A percentile compares a stretch with the other conserved stretches of the same genome.
phyloP scores from a whole-genome alignment of 331 rosid species.

The Saraca asoca region DNA sequence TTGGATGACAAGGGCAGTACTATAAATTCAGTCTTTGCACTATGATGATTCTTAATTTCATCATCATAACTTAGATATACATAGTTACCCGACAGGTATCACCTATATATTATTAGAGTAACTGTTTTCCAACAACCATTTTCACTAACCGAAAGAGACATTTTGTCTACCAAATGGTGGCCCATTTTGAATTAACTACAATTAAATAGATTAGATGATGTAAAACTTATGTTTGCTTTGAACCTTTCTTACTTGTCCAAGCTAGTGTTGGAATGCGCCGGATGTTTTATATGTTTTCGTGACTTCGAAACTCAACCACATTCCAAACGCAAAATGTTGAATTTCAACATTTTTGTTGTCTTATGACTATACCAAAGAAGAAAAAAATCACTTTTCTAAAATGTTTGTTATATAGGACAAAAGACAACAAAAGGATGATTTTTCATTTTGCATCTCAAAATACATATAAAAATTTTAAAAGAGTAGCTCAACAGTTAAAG shows the following conservation, averaged over 20 bases:
- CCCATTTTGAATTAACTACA: constrained; percentile 24
- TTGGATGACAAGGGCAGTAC: constrained; percentile 37
- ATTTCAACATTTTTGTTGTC: too few relatives aligned
- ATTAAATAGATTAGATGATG: background rate
- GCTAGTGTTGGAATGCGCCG: too few relatives aligned
- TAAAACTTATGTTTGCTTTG: constrained; percentile 34
- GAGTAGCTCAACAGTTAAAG: too few relatives aligned
- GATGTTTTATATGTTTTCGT: constrained; percentile 40
- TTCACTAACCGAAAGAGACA: constrained; percentile 51
- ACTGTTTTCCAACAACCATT: constrained; percentile 56
- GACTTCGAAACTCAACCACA: constrained; percentile 42
- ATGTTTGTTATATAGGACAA: too few relatives aligned
- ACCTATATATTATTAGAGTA: constrained; percentile 1
- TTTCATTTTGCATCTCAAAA: too few relatives aligned
- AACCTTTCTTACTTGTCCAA: constrained; percentile 33
- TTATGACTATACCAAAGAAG: too few relatives aligned
- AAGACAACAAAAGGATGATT: too few relatives aligned
- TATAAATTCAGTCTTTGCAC: constrained; percentile 6
- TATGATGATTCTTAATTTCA: constrained; percentile 34
- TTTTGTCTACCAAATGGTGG: constrained; percentile 36
- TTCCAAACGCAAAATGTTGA: background rate
- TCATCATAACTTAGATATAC: constrained; percentile 29
- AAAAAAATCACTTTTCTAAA: too few relatives aligned
- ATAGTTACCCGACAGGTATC: constrained; percentile 26
- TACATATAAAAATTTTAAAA: too few relatives aligned